Evolutionary conservation across 768 basidiomycete species (phyloP).

Genomic region (Suillus occidentalis): DNA sequence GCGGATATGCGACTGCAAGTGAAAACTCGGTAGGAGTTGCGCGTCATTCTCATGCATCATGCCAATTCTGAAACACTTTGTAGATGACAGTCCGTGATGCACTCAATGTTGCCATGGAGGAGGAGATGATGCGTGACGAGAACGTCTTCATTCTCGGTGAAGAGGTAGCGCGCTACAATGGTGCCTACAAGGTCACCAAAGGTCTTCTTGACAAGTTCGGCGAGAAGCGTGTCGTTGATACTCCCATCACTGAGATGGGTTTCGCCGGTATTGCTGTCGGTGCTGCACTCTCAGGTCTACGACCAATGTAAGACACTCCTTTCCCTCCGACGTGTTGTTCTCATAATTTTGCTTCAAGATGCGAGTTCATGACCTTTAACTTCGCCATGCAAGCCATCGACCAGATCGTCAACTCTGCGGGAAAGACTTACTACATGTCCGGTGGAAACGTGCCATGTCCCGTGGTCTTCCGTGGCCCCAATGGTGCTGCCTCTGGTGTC

Average conservation of each 20-base stretch:
- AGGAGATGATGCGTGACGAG: conserved; percentile 97
- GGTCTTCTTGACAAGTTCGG: conserved; percentile 99
- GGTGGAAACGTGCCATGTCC: conserved; percentile 98
- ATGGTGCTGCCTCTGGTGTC: conserved; percentile 97
- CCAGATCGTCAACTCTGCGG: conserved; percentile 99
- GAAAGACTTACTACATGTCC: conserved; percentile 99
- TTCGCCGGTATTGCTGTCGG: conserved; percentile 97
- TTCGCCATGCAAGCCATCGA: conserved; percentile 99
- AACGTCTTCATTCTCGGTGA: conserved; percentile 95
- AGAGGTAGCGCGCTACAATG: conserved; percentile 98
- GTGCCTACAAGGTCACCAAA: conserved; percentile 98
- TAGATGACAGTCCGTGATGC: conserved; percentile 99
- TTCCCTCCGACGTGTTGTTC: conserved; percentile 4
- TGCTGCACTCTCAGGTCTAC: conserved; percentile 89
- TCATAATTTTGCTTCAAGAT: conserved; percentile 45
- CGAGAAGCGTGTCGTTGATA: conserved; percentile 97
- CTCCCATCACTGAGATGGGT: conserved; percentile 97
- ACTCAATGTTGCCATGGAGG: conserved; percentile 97
- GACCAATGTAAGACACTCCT: conserved; percentile 69
- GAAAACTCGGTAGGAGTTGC: conserved; percentile 46
- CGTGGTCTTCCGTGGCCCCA: conserved; percentile 98
- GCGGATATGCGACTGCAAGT: conserved; percentile 65
- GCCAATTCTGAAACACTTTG: conserved; percentile 17
- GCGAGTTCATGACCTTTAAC: conserved; percentile 99
- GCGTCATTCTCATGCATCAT: conserved; percentile 32